Percentiles rank a stretch among this genome's conserved stretches.
These are phyloP conservation scores for Litchi chinensis DNA, from an alignment of 345 rosid genomes.

Conservation along the genomic window DNA sequence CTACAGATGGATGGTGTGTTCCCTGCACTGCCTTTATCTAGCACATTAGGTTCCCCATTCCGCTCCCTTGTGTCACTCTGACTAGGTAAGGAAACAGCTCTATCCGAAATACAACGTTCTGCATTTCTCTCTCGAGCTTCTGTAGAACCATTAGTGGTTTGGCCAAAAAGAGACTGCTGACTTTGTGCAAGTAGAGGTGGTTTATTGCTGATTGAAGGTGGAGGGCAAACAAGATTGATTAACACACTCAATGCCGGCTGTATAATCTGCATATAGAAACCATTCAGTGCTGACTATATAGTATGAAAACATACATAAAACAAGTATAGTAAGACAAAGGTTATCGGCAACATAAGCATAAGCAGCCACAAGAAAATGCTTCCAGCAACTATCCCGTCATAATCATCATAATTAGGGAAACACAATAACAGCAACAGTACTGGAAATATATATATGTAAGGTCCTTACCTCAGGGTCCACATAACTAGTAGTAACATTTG, in stretches of 20 bases:
- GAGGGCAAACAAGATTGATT: slow-evolving; percentile 96
- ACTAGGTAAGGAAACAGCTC: slow-evolving; percentile 39
- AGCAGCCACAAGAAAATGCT: slow-evolving; percentile 12
- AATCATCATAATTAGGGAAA: background rate
- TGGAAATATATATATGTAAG: background rate
- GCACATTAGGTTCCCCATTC: slow-evolving; percentile 46
- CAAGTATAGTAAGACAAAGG: slow-evolving; percentile 13
- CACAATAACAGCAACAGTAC: slow-evolving; percentile 9
- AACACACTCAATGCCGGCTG: slow-evolving; percentile 93
- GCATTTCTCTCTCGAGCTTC: slow-evolving; percentile 50
- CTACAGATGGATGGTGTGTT: slow-evolving; percentile 42
- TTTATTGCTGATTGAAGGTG: slow-evolving; percentile 94
- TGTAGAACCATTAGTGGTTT: slow-evolving; percentile 40
- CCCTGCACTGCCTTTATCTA: slow-evolving; percentile 45
- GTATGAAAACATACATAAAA: slow-evolving; percentile 49
- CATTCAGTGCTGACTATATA: slow-evolving; percentile 83
- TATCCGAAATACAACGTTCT: slow-evolving; percentile 46
- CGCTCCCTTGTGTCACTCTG: slow-evolving; percentile 59
- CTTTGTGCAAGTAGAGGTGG: slow-evolving; percentile 59
- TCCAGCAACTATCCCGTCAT: slow-evolving; percentile 2
- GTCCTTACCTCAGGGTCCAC: slow-evolving; percentile 89
- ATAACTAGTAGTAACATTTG: slow-evolving; percentile 74
- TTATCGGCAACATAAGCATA: slow-evolving; percentile 19
- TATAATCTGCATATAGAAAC: slow-evolving; percentile 69
- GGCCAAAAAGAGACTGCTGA: slow-evolving; percentile 53